Conservation (phyloP, 176 grass and related monocot species). For the Rhipidocladum racemiflorum region DNA sequence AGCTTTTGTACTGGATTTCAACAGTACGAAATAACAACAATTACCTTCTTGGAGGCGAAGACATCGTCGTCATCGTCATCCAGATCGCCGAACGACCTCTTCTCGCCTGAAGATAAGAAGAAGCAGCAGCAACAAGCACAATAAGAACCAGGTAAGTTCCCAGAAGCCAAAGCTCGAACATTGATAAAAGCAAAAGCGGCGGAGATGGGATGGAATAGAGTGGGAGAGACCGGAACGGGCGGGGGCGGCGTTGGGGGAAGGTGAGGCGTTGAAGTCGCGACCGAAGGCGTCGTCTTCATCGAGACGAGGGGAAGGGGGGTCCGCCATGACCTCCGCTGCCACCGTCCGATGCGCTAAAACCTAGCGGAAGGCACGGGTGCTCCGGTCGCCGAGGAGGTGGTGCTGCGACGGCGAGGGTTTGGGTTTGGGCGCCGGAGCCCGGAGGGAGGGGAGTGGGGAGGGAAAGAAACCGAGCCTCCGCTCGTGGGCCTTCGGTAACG, state of each 20-base stretch:
- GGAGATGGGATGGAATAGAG: neutral
- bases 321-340: neutral
- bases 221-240: slow-evolving; percentile 9
- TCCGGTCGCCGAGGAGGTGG: neutral
- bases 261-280: slow-evolving; percentile 31
- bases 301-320: slow-evolving; percentile 18
- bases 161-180: neutral
- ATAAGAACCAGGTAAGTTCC: neutral
- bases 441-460: too few species aligned
- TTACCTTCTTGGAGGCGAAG: slow-evolving; percentile 76
- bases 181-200: neutral
- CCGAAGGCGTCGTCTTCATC: slow-evolving; percentile 30
- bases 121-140: neutral
- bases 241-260: slow-evolving; percentile 11
- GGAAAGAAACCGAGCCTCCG: rapidly evolving
- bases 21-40: neutral
- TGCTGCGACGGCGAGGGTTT: slow-evolving; percentile 16
- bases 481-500: too few species aligned
- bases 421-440: neutral
- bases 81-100: slow-evolving; percentile 73
- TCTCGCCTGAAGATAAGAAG: slow-evolving; percentile 50
- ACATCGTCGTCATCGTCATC: slow-evolving; percentile 86
- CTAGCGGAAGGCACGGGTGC: neutral
- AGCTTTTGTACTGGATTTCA: neutral
- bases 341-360: neutral